Evolutionary conservation across 148 eudicot genomes (phyloP), one percentile per base, ranked within the genome.

Genomic region (Nepenthes mirabilis): DNA sequence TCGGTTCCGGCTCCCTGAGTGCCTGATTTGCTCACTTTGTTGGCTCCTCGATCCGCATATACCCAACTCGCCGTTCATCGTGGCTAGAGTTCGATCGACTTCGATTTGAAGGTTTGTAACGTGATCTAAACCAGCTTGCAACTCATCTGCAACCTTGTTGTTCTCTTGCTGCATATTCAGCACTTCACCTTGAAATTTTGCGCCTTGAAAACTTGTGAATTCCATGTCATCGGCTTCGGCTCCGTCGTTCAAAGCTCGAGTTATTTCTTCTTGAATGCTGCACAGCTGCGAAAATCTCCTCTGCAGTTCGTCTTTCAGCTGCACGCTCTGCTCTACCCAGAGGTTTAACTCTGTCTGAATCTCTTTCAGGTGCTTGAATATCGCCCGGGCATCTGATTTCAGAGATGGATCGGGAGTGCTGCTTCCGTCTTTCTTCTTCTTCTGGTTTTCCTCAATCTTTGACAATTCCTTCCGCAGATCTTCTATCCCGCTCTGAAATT

Each of bases 81-180:
- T 77, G 11, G 58, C 40, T 33, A 84, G 52, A 1, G 86, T 84
- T 56, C 70, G 77, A 63, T 86, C 91, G 45, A 82, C 78, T 56
- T 84, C 89, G 48, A 69, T 58, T 60, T 81, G 84, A 23, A 93
- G 82, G 57, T 60, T 58, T 43, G 71, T 75, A 56, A 84, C 81
- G 34, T 84, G 80, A 67, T 89, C 87, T 51, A 93, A 67, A 45
- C 96, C 87, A 1, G 86, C 77, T 70, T 84, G 81, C 34, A 93
- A 70, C 70, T 93, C 95, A 33, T 84, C 83, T 9, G 73, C 87
- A 47, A 93, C 91, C 77, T 84, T 89, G 74, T 79, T 73, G 63
- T 86, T 86, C 72, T 93, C 99, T 75, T 89, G 99, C 69, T 88
- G 85, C 99, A 93, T 93, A 74, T 89, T 89, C 43, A 81, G 60